Evolutionary conservation across 495 filamentous ascomycete species (phyloP).

Genomic region (Podospora pseudoanserina): DNA sequence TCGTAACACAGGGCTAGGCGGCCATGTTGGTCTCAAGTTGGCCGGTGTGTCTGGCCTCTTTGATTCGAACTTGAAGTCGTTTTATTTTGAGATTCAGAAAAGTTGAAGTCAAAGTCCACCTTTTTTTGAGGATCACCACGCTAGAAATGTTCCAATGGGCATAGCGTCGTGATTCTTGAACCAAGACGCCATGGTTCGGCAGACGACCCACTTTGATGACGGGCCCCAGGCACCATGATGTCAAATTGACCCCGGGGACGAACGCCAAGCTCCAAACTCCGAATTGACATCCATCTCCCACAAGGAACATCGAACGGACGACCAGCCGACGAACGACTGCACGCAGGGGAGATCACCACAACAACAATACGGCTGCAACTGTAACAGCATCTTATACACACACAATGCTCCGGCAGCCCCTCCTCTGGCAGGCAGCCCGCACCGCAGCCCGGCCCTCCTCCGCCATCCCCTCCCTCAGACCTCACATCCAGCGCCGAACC

Average conservation of each 20-base stretch:
- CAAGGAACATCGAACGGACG: not conserved
- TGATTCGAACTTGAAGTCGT: not conserved
- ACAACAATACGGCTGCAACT: not conserved
- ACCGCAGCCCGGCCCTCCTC: conserved; percentile 6
- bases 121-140: not conserved
- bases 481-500: conserved; percentile 30
- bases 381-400: not conserved
- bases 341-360: conserved; percentile 3
- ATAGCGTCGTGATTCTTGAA: not conserved
- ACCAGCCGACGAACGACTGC: not conserved
- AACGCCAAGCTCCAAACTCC: conserved; percentile 4
- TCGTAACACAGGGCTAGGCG: not conserved
- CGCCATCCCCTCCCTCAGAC: conserved; percentile 3
- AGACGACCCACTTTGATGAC: not conserved
- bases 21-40: not conserved
- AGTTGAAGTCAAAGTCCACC: not conserved
- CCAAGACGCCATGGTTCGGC: not conserved
- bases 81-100: not conserved
- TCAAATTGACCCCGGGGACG: not conserved
- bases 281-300: not conserved
- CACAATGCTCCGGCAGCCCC: conserved; percentile 30
- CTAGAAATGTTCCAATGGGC: not conserved
- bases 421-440: conserved; percentile 25
- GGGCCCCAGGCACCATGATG: conserved; percentile 10
- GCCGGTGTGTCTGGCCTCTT: not conserved